Base-by-base conservation (phyloP, 257 asterid genomes). In the Haberlea rhodopensis region DNA sequence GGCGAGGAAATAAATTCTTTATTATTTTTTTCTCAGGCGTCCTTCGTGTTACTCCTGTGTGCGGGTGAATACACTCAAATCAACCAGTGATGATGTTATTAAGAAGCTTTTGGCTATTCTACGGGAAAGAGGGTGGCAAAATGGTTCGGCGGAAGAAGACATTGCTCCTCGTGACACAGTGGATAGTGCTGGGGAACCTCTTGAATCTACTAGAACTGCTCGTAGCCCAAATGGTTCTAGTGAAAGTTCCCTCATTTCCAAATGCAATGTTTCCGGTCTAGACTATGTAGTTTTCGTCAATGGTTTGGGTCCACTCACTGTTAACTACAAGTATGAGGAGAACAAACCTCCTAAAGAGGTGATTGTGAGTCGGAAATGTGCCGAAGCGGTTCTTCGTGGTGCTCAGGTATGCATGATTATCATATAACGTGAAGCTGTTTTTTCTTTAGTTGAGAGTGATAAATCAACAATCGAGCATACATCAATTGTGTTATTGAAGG, bases 341-440 rank as follows among this genome's bases (percentile, higher is more conserved):
- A 94, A 78, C 25, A 84, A 62, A 21, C 81, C 87, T 62, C 94
- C 87, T 5, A 92, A 92, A 77, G 99, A 92, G 81, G 96, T 92
- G 71, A 56, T 87, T 60, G 97, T 92, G 57, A 92, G 99, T 79
- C 83, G 99, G 61, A 92, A 92, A 81, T 92, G 99, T 69, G 99
- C 99, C 18, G 99, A 92, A 82, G 99, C 99, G 28, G 96, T 92
- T 75, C 96, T 92, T 70, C 97, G 97, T 67, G 99, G 99, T 72
- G 99, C 99, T 71, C 96, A 90, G 83, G 99, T 89, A 66, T 76
- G 84, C 75, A 21, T 53, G 29, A 23, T 51, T 63, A 32, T 62
- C 54, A 53, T 26, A 32, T 25, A 20, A 43, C 34, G 22, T 53
- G 58, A 18, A 73, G 27, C 54, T 52, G n/a, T 21, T 13, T 25